Percentiles rank a stretch among this genome's conserved stretches.
phyloP scores from a whole-genome alignment of 257 asterid genomes.

The Salvia miltiorrhiza region DNA sequence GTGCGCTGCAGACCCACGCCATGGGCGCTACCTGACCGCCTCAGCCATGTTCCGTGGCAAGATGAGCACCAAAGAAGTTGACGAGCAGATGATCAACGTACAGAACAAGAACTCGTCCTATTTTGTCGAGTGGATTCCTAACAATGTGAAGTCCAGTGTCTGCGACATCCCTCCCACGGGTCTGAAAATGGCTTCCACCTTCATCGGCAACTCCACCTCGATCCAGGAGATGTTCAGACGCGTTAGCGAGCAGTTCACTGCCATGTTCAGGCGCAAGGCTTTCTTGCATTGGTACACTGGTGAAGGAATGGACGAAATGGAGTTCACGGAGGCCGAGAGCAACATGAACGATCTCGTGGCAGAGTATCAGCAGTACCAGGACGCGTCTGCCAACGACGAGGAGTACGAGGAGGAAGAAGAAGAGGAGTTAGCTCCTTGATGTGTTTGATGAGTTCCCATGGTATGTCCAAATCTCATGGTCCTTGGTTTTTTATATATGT shows the following conservation, averaged over 20 bases:
- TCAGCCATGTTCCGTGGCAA: slow-evolving; percentile 45
- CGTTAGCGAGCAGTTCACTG: slow-evolving; percentile 48
- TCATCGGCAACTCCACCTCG: slow-evolving; percentile 45
- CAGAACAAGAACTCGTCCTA: slow-evolving; percentile 40
- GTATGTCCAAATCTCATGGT: slow-evolving; percentile 25
- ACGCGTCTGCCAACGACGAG: slow-evolving; percentile 42
- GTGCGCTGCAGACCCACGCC: slow-evolving; percentile 38
- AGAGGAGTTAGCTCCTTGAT: slow-evolving; percentile 33
- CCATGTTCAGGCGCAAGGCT: slow-evolving; percentile 44
- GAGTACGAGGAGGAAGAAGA: slow-evolving; percentile 41
- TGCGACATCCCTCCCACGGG: slow-evolving; percentile 49
- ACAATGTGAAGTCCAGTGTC: slow-evolving; percentile 44
- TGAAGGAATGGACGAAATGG: slow-evolving; percentile 43
- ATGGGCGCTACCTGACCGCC: slow-evolving; percentile 13
- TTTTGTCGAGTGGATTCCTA: slow-evolving; percentile 42
- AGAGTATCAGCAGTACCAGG: slow-evolving; percentile 51
- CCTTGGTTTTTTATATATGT: slow-evolving; percentile 1
- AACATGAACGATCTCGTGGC: slow-evolving; percentile 49
- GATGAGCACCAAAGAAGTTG: slow-evolving; percentile 44
- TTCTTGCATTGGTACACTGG: slow-evolving; percentile 49
- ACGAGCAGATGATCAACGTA: slow-evolving; percentile 38
- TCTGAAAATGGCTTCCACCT: slow-evolving; percentile 42
- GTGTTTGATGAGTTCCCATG: neutral
- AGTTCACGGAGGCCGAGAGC: slow-evolving; percentile 39
- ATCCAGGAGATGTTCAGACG: slow-evolving; percentile 56